Percentiles rank a stretch among this genome's conserved stretches.
Evolutionary conservation across 176 grass and related monocot species (phyloP).

Genomic region (Typha latifolia): DNA sequence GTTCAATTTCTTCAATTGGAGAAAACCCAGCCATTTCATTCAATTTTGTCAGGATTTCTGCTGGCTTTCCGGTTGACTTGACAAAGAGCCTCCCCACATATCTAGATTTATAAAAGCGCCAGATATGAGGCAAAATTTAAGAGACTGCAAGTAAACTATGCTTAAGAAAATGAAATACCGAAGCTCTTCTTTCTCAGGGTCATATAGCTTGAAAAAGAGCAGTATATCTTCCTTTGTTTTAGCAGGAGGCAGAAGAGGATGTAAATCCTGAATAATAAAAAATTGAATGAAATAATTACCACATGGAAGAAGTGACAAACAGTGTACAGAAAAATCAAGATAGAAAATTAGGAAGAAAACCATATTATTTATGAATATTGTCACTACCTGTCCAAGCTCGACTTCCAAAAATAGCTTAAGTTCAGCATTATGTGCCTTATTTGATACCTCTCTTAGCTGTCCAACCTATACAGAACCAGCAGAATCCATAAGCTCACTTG

Average conservation of each 20-base stretch:
- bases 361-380: too few relatives aligned
- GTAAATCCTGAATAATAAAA: slow-evolving; percentile 2
- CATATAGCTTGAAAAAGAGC: slow-evolving; percentile 40
- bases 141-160: not conserved
- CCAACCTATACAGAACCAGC: not conserved
- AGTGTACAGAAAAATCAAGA: too few relatives aligned
- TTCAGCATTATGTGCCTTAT: slow-evolving; percentile 11
- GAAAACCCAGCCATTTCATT: slow-evolving; percentile 34
- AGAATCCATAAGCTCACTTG: too few relatives aligned
- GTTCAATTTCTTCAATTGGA: slow-evolving; percentile 18
- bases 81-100: slow-evolving; percentile 26
- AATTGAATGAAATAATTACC: not conserved
- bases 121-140: not conserved
- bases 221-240: slow-evolving; percentile 16
- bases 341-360: too few relatives aligned
- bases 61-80: slow-evolving; percentile 21
- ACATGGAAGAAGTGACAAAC: too few relatives aligned
- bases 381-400: slow-evolving; percentile 12
- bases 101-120: slow-evolving; percentile 15
- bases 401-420: slow-evolving; percentile 30
- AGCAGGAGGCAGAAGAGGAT: slow-evolving; percentile 3
- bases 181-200: slow-evolving; percentile 28
- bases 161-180: slow-evolving; percentile 8
- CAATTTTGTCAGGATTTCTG: slow-evolving; percentile 26
- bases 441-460: slow-evolving; percentile 4